A percentile compares a stretch with the other conserved stretches of the same genome.
These are phyloP conservation scores for Coemansia sp. DNA, from an alignment of 192 early-diverging fungal species.

Conservation along the genomic window DNA sequence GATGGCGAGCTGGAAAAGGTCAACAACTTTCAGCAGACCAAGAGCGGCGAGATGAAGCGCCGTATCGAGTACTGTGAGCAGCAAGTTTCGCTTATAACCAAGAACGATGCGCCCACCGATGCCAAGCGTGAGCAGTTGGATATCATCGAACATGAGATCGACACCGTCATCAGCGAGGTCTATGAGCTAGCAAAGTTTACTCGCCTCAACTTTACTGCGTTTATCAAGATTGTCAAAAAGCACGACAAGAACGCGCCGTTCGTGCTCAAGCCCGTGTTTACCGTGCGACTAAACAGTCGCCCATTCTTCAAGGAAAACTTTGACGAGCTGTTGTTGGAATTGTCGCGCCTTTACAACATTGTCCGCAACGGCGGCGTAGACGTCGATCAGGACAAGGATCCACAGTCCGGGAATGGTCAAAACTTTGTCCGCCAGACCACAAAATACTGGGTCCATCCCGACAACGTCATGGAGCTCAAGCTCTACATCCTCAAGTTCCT, in stretches of 20 bases:
- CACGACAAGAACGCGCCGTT: slow-evolving; percentile 95
- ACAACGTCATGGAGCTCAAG: slow-evolving; percentile 94
- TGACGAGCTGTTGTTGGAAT: slow-evolving; percentile 79
- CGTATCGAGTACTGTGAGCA: slow-evolving; percentile 67
- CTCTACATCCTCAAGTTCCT: slow-evolving; percentile 85
- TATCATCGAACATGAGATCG: slow-evolving; percentile 64
- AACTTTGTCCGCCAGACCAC: slow-evolving; percentile 82
- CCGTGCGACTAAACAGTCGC: slow-evolving; percentile 77
- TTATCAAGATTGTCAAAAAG: slow-evolving; percentile 96
- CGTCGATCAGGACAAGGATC: slow-evolving; percentile 47
- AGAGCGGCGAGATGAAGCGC: slow-evolving; percentile 72
- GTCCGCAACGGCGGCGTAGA: slow-evolving; percentile 74
- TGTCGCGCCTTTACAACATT: slow-evolving; percentile 77
- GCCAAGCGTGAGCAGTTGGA: slow-evolving; percentile 58
- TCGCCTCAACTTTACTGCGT: slow-evolving; percentile 80
- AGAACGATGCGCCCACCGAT: slow-evolving; percentile 43
- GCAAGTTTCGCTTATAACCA: slow-evolving; percentile 59
- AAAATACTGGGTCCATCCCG: slow-evolving; percentile 96
- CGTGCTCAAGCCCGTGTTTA: slow-evolving; percentile 74
- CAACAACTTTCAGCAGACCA: slow-evolving; percentile 69
- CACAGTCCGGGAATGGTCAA: slow-evolving; percentile 53
- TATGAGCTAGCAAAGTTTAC: slow-evolving; percentile 77
- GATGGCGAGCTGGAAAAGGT: slow-evolving; percentile 93
- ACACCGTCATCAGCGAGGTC: slow-evolving; percentile 73
- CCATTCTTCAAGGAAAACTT: slow-evolving; percentile 86